Evolutionary conservation across 805 yeast species (phyloP).

Genomic region (Debaryomyces maramus): DNA sequence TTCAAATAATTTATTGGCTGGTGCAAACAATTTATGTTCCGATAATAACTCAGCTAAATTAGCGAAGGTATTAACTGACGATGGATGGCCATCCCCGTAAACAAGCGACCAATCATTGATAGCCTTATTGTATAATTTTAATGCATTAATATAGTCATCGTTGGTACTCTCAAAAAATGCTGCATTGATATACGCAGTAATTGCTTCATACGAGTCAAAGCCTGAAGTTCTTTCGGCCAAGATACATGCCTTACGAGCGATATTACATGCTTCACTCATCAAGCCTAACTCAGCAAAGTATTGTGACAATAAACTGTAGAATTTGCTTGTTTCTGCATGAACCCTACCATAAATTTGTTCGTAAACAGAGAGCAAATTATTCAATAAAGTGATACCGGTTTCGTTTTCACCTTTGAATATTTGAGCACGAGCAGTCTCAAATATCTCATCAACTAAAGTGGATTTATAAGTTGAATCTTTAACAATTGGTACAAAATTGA

Average conservation of each 20-base stretch:
- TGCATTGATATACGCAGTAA: conserved; percentile 70
- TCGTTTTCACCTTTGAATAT: conserved; percentile 44
- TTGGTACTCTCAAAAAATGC: conserved; percentile 69
- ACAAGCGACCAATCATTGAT: conserved; percentile 56
- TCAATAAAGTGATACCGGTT: conserved; percentile 61
- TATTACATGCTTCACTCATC: conserved; percentile 57
- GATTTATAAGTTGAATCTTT: conserved; percentile 71
- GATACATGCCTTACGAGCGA: conserved; percentile 66
- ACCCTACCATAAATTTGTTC: conserved; percentile 84
- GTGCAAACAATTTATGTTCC: conserved; percentile 42
- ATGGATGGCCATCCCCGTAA: conserved; percentile 69
- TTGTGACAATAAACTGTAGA: conserved; percentile 65
- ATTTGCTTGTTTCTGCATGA: conserved; percentile 75
- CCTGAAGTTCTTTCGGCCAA: conserved; percentile 82
- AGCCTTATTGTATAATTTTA: conserved; percentile 62
- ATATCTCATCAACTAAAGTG: conserved; percentile 69
- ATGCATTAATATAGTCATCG: conserved; percentile 58
- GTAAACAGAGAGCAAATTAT: conserved; percentile 68
- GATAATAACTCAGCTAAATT: conserved; percentile 63
- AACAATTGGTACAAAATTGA: conserved; percentile 70
- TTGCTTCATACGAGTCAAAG: conserved; percentile 72
- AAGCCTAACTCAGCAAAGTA: conserved; percentile 61
- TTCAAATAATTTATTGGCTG: conserved; percentile 54
- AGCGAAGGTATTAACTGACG: conserved; percentile 59
- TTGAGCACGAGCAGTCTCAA: conserved; percentile 57